Percentiles rank a stretch among this genome's conserved stretches.
These are phyloP conservation scores for Mallotus repandus DNA, from an alignment of 441 rosid genomes.

Conservation along the genomic window DNA sequence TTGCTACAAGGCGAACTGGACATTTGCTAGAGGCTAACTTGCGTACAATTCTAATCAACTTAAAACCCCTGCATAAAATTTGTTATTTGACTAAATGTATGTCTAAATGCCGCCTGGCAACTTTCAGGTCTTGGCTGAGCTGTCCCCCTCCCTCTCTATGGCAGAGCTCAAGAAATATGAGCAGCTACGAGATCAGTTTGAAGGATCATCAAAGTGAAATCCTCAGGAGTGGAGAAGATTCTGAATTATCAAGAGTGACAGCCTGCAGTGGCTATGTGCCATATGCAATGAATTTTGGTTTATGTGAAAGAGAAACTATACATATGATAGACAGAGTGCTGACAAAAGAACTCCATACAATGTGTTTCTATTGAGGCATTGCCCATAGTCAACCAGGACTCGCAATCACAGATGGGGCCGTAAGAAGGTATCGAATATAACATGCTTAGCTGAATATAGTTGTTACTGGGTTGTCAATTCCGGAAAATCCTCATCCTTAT, in stretches of 20 bases:
- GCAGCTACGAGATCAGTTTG: slow-evolving; percentile 64
- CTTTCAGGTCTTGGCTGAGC: slow-evolving; percentile 70
- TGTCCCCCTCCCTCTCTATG: slow-evolving; percentile 86
- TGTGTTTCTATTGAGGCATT: background rate
- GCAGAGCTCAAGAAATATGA: slow-evolving; percentile 90
- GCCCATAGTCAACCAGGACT: background rate
- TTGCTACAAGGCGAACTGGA: too few relatives aligned
- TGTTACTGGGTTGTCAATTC: background rate
- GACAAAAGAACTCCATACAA: background rate
- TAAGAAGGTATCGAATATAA: background rate
- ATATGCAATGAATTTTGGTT: background rate
- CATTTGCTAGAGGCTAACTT: too few relatives aligned
- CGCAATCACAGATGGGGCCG: background rate
- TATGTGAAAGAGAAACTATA: background rate
- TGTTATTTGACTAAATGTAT: background rate
- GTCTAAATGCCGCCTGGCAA: slow-evolving; percentile 13
- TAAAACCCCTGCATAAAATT: background rate
- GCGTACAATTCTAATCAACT: too few relatives aligned
- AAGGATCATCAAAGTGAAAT: slow-evolving; percentile 58
- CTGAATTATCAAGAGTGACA: background rate
- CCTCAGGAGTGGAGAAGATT: background rate
- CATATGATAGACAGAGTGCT: background rate
- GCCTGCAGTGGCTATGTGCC: background rate
- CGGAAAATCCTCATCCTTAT: background rate
- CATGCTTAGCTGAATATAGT: background rate